These are phyloP conservation scores for Camelina hispida DNA, from an alignment of 345 rosid genomes.

Conservation along the genomic window DNA sequence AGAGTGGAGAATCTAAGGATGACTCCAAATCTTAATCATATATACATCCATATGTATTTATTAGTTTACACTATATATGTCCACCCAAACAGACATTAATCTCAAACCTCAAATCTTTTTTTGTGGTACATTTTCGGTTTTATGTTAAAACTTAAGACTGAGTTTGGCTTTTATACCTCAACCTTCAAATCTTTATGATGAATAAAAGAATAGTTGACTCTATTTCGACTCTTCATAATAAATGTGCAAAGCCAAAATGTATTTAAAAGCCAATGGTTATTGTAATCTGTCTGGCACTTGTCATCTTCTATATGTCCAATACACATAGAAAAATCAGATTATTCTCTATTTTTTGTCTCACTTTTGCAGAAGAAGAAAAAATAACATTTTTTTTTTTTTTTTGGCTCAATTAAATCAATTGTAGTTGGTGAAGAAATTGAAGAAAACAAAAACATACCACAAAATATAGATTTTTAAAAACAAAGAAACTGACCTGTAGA, in stretches of 20 bases:
- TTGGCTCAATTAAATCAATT: constrained; percentile 1
- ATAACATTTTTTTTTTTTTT: not conserved
- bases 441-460: not conserved
- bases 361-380: constrained; percentile 3
- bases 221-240: not conserved
- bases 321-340: not conserved
- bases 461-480: not conserved
- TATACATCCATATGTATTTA: not conserved
- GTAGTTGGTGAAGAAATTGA: constrained; percentile 17
- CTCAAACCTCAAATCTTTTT: not conserved
- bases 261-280: constrained; percentile 2
- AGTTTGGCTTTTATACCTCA: not conserved
- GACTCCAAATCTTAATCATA: constrained; percentile 28
- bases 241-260: constrained; percentile 14
- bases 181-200: constrained; percentile 12
- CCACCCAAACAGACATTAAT: constrained; percentile 6
- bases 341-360: constrained; percentile 25
- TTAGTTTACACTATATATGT: constrained; percentile 3
- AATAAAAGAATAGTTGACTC: constrained; percentile 37
- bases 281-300: constrained; percentile 28
- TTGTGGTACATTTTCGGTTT: not conserved
- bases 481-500: constrained; percentile 56
- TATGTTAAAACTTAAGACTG: not conserved
- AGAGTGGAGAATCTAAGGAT: constrained; percentile 37
- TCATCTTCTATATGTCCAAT: constrained; percentile 32